Percentiles rank a stretch among this genome's conserved stretches.
Evolutionary conservation across 768 basidiomycete genomes (phyloP).

Genomic region (Hysterangium stoloniferum): DNA sequence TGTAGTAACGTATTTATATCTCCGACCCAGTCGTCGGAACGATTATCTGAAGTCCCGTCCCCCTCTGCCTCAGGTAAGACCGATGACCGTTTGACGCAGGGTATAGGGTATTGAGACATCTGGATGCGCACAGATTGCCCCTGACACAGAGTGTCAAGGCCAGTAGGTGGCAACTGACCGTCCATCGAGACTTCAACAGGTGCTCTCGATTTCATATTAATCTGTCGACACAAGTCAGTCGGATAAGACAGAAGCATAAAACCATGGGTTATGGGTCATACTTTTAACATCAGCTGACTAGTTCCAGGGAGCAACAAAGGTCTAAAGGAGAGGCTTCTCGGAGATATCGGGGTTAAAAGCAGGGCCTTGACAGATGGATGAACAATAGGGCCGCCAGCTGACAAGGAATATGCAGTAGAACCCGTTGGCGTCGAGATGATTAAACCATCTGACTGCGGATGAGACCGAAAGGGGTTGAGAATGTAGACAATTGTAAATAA

Average conservation of each 20-base stretch:
- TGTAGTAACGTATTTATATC: slow-evolving; percentile 93
- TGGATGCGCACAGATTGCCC: slow-evolving; percentile 82
- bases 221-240: slow-evolving; percentile 35
- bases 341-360: slow-evolving; percentile 93
- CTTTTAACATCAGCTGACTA: slow-evolving; percentile 27
- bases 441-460: slow-evolving; percentile 75
- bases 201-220: slow-evolving; percentile 77
- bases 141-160: slow-evolving; percentile 44
- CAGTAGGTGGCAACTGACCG: slow-evolving; percentile 72
- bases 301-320: slow-evolving; percentile 76
- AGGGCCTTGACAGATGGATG: slow-evolving; percentile 87
- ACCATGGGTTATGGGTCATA: slow-evolving; percentile 14
- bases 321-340: slow-evolving; percentile 84
- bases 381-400: slow-evolving; percentile 92
- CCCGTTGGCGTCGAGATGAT: slow-evolving; percentile 95
- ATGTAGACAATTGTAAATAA: slow-evolving; percentile 7
- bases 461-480: slow-evolving; percentile 11
- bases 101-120: slow-evolving; percentile 83
- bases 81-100: slow-evolving; percentile 85
- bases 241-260: neutral
- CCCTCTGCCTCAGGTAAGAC: slow-evolving; percentile 51
- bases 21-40: slow-evolving; percentile 84
- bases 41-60: neutral
- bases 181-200: slow-evolving; percentile 92
- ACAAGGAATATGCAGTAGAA: slow-evolving; percentile 93